phyloP scores from a whole-genome alignment of 192 early-diverging fungal species.

The Chytriomyces sp. region DNA sequence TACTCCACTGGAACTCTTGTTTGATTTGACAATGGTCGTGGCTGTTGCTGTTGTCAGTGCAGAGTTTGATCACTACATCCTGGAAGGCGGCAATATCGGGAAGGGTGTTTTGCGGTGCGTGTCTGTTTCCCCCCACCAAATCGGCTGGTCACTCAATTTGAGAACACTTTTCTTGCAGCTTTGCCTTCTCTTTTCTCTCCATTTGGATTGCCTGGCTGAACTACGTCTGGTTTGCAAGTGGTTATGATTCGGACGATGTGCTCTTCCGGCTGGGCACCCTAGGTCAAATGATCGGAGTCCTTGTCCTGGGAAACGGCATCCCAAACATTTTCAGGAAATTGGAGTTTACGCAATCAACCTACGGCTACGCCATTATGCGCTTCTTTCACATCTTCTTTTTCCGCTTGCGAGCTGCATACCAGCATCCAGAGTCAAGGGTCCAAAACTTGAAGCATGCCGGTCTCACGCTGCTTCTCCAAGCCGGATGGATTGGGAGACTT shows the following conservation, averaged over 20 bases:
- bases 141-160: not conserved
- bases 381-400: not conserved
- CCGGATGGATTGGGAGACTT: not conserved
- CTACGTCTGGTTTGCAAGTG: not conserved
- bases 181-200: not conserved
- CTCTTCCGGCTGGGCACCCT: slow-evolving; percentile 9
- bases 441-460: not conserved
- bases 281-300: slow-evolving; percentile 5
- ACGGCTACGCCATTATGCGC: slow-evolving; percentile 3
- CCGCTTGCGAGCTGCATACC: not conserved
- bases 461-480: not conserved
- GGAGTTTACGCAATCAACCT: not conserved
- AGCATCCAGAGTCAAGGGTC: not conserved
- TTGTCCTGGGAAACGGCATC: slow-evolving; percentile 1
- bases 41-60: not conserved
- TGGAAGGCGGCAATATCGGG: not conserved
- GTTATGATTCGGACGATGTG: slow-evolving; percentile 6
- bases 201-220: slow-evolving; percentile 16
- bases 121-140: not conserved
- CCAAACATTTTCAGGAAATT: not conserved
- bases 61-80: not conserved
- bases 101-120: not conserved
- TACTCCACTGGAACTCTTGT: slow-evolving; percentile 3
- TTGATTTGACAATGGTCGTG: slow-evolving; percentile 7
- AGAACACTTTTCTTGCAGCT: not conserved